phyloP scores from a whole-genome alignment of 805 yeast genomes.

The Blastobotrys attinorum region DNA sequence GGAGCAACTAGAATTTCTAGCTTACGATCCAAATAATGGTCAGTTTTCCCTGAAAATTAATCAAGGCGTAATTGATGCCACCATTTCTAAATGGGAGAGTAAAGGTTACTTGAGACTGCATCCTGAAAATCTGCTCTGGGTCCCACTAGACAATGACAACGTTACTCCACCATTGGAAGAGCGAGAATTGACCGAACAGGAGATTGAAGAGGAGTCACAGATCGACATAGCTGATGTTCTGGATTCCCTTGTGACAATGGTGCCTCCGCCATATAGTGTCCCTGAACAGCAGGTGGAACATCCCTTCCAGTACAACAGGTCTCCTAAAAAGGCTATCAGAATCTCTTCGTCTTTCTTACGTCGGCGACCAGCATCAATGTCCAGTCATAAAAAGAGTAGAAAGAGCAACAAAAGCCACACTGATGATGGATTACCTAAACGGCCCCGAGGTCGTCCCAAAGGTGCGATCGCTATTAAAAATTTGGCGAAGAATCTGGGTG shows the following conservation, averaged over 20 bases:
- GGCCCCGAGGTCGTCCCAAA: background rate
- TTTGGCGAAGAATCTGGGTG: background rate
- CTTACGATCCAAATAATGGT: slow-evolving; percentile 32
- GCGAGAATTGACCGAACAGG: background rate
- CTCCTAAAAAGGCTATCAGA: no score
- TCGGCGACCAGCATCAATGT: background rate
- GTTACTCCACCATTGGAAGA: background rate
- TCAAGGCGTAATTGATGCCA: background rate
- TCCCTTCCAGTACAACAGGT: background rate
- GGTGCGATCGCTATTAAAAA: background rate
- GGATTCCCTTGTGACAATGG: background rate
- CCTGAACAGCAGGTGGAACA: background rate
- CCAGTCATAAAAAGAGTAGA: background rate
- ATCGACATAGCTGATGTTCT: background rate
- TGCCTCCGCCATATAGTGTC: background rate
- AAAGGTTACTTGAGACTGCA: background rate
- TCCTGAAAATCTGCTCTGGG: background rate
- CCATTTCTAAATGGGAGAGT: background rate
- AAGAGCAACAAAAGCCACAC: no score
- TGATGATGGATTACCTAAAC: background rate
- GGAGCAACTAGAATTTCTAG: slow-evolving; percentile 63
- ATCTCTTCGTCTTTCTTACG: no score
- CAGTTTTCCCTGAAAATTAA: background rate
- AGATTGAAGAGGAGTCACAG: background rate
- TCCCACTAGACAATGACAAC: background rate